Percentiles rank a stretch among this genome's conserved stretches.
Evolutionary conservation across 768 basidiomycete species (phyloP).

Genomic region (Tubosaeta sp.): DNA sequence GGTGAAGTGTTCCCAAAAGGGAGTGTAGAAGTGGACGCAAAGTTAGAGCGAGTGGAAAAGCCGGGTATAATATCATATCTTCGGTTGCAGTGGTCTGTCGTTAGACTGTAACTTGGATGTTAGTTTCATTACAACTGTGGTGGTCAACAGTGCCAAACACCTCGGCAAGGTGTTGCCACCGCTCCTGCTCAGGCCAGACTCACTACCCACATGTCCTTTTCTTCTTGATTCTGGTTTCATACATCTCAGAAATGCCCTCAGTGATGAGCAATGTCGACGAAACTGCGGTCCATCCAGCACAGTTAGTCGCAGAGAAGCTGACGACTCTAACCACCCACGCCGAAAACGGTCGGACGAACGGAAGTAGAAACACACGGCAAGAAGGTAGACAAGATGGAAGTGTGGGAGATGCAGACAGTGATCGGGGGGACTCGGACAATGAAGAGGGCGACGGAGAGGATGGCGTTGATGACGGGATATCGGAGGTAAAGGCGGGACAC

Average conservation of each 20-base stretch:
- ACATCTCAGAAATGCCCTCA: conserved; percentile 9
- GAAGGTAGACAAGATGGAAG: conserved; percentile 1
- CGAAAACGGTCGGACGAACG: conserved; percentile 13
- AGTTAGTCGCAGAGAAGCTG: conserved; percentile 1
- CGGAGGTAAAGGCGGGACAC: background rate
- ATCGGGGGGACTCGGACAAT: conserved; percentile 5
- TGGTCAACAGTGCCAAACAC: conserved; percentile 20
- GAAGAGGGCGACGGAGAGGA: conserved; percentile 5
- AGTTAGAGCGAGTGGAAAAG: background rate
- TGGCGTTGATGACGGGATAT: background rate
- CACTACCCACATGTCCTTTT: conserved; percentile 9
- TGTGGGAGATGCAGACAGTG: conserved; percentile 4
- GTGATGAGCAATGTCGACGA: background rate
- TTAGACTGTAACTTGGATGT: conserved; percentile 8
- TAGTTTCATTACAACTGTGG: background rate
- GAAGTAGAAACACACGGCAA: conserved; percentile 10
- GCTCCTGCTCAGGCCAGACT: background rate
- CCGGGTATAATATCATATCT: background rate
- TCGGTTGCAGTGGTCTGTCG: conserved; percentile 25
- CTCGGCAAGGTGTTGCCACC: background rate
- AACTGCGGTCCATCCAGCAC: background rate
- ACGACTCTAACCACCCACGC: background rate
- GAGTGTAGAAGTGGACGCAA: conserved; percentile 5
- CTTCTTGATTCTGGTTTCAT: background rate
- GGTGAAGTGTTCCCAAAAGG: conserved; percentile 28